phyloP scores from a whole-genome alignment of 2,329 filamentous ascomycete species.

The Fusarium sp. region DNA sequence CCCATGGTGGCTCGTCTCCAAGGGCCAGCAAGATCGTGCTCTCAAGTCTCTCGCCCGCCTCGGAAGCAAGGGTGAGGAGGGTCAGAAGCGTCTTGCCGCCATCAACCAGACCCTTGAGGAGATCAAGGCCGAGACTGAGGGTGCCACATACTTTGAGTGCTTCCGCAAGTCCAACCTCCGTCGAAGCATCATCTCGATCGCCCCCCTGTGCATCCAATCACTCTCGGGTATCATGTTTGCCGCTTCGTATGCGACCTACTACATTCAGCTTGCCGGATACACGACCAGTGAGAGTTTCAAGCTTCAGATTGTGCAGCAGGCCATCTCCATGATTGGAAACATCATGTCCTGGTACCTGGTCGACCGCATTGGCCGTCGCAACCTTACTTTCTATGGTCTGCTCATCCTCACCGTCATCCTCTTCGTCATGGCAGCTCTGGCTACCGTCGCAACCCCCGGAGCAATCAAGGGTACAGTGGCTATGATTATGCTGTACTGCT shows the following conservation, averaged over 20 bases:
- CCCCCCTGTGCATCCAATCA: slow-evolving; percentile 51
- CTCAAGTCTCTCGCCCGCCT: slow-evolving; percentile 50
- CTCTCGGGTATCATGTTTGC: slow-evolving; percentile 52
- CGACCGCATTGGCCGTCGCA: slow-evolving; percentile 52
- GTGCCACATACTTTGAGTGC: slow-evolving; percentile 54
- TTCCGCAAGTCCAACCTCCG: slow-evolving; percentile 54
- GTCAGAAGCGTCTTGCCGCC: slow-evolving; percentile 44
- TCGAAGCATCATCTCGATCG: slow-evolving; percentile 54
- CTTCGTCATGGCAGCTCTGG: slow-evolving; percentile 53
- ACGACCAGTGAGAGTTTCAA: slow-evolving; percentile 50
- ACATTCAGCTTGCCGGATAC: slow-evolving; percentile 57
- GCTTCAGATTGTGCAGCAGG: slow-evolving; percentile 55
- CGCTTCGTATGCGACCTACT: slow-evolving; percentile 56
- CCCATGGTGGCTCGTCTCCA: slow-evolving; percentile 54
- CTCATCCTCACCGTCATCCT: slow-evolving; percentile 50
- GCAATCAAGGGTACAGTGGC: slow-evolving; percentile 46
- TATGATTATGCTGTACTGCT: slow-evolving; percentile 54
- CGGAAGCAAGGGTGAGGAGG: slow-evolving; percentile 43
- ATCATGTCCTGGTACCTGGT: slow-evolving; percentile 54
- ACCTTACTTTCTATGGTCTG: slow-evolving; percentile 52
- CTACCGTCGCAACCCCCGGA: slow-evolving; percentile 26
- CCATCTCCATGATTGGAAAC: slow-evolving; percentile 54
- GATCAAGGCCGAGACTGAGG: slow-evolving; percentile 50
- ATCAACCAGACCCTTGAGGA: slow-evolving; percentile 50
- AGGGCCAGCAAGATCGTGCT: slow-evolving; percentile 50